Evolutionary conservation across 768 basidiomycete species (phyloP), one percentile per base, ranked within the genome.

Genomic region (Mycena galericulata): DNA sequence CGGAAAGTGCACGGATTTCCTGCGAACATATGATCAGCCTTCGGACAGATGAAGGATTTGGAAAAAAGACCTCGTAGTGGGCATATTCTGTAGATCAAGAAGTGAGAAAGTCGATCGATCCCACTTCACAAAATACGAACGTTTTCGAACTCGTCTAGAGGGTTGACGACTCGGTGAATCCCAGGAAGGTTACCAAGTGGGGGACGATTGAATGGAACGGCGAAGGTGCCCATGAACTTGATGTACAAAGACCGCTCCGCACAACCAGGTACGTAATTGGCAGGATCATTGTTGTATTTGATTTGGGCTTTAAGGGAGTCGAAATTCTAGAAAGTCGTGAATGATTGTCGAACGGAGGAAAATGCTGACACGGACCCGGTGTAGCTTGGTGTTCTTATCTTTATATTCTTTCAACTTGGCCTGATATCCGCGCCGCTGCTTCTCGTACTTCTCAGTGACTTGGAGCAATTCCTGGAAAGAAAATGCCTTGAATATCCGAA

Each of bases 1-100:
- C 10, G 53, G 53, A 30, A 36, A 55, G 22, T 55, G 53, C 2
- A 24, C 36, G n/a, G 53, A 55, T 55, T 24, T 55, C 53, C 53
- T 55, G 20, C 1, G n/a, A 30, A 11, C 2, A 38, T 38, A 38
- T 38, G 29, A 18, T 50, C 2, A 50, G 18, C 18, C 15, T 50
- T 22, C 8, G 26, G 4, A 41, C 15, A 20, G 4, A 18, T 20
- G 26, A 24, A 46, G 7, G n/a, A 46, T 7, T 24, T n/a, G 6
- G 3, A 7, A 26, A 14, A 7, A 7, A 12, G 27, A 47, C 46
- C 46, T 47, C 10, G 3, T 26, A 4, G 46, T 47, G 2, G 24
- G 46, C 12, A 47, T 47, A 5, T 47, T 47, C 46, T 47, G 27
- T 45, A 20, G 12, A 22, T 5, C 8, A 9, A 7, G 5, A 2